Evolutionary conservation across 305 asterid species (phyloP), one percentile per base, ranked within the genome.

Genomic region (Fraxinus baroniana): DNA sequence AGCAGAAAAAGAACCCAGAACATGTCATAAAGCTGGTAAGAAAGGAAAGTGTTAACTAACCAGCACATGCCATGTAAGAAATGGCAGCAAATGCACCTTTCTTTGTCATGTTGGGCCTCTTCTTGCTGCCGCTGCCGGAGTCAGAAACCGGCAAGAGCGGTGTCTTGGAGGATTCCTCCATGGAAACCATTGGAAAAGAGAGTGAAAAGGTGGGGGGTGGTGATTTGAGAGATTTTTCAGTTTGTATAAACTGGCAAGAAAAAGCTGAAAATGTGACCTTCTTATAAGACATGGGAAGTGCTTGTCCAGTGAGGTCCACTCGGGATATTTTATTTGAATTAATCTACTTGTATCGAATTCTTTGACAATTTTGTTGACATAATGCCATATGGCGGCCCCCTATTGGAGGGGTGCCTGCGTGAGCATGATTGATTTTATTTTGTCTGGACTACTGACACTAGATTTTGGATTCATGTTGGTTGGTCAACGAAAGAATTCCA

Each of bases 51-150:
- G 2, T 15, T 13, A 57, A 79, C 77, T 18, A 60, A 83, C 86
- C 86, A 74, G 86, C 86, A 18, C 81, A 84, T 75, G 84, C 84
- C 84, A 80, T 80, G 84, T 80, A 84, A 32, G 81, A 84, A 18
- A 84, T 80, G 83, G 84, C 84, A 73, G 81, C 86, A 84, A n/a
- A 84, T 57, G 71, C 86, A 64, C 84, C 79, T 76, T 79, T 75
- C 72, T 37, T 84, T 32, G 83, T 71, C 81, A 80, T 76, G 52
- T 41, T 13, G 20, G 75, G 13, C 3, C 55, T 62, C 49, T 76
- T 49, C 70, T 66, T 78, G 33, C 66, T 49, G n/a, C 41, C 77
- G 72, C 5, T 1, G 70, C 28, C 70, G 4, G 41, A 5, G 9
- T 74, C 20, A 80, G 15, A 8, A 80, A 76, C 80, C 64, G 62